Percentiles rank a stretch among this genome's conserved stretches.
Evolutionary conservation across 139 green algal genomes (phyloP).

Genomic region (Picochlorum sp.): DNA sequence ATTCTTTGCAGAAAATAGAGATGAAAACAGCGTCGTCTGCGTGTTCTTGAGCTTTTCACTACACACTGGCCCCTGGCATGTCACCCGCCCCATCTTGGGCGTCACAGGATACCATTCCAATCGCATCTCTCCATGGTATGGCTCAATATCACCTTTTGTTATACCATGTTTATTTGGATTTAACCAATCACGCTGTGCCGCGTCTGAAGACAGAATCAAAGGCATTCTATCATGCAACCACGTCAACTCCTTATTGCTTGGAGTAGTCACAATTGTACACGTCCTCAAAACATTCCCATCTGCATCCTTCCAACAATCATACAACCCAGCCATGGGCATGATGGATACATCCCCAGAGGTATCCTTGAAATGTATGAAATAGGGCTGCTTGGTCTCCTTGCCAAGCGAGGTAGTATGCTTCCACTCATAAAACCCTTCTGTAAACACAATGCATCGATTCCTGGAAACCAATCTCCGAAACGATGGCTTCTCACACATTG

Average conservation of each 20-base stretch:
- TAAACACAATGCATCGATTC: slow-evolving; percentile 56
- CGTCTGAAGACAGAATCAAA: slow-evolving; percentile 44
- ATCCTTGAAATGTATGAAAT: slow-evolving; percentile 45
- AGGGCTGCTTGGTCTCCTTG: slow-evolving; percentile 58
- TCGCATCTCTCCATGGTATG: slow-evolving; percentile 45
- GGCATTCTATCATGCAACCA: slow-evolving; percentile 84
- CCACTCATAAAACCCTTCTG: slow-evolving; percentile 82
- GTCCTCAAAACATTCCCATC: slow-evolving; percentile 26
- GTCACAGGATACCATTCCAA: slow-evolving; percentile 67
- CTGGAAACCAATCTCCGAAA: slow-evolving; percentile 50
- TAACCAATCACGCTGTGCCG: slow-evolving; percentile 38
- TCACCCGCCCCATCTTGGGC: slow-evolving; percentile 43
- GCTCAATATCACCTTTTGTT: slow-evolving; percentile 14
- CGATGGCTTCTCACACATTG: slow-evolving; percentile 45
- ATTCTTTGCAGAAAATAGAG: too few species aligned
- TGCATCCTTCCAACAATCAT: slow-evolving; percentile 34
- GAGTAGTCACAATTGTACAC: slow-evolving; percentile 69
- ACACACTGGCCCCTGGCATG: slow-evolving; percentile 44
- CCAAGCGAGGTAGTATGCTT: slow-evolving; percentile 12
- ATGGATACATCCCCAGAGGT: background rate
- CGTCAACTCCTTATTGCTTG: slow-evolving; percentile 23
- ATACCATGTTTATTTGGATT: slow-evolving; percentile 8
- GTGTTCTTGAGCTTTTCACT: slow-evolving; percentile 39
- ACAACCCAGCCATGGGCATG: slow-evolving; percentile 57
- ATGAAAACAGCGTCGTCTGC: too few species aligned